Percentiles rank a stretch among this genome's conserved stretches.
Evolutionary conservation across 1,139 yeast genomes (phyloP).

Genomic region (Arxiozyma bovina): DNA sequence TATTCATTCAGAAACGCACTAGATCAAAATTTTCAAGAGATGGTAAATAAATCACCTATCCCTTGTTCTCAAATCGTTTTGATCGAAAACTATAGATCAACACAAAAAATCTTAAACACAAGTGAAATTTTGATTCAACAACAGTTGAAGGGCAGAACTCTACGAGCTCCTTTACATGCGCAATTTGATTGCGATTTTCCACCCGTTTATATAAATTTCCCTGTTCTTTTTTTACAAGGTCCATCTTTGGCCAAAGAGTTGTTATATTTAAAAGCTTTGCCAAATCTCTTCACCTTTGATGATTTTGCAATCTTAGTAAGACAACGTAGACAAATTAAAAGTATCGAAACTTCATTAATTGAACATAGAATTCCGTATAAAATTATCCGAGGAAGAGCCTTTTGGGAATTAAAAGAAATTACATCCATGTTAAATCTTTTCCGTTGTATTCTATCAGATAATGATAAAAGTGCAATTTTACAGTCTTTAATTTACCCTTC

Average conservation of each 20-base stretch:
- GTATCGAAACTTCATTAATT: conserved; percentile 54
- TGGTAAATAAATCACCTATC: conserved; percentile 42
- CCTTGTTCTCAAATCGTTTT: conserved; percentile 38
- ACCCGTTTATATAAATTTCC: conserved; percentile 41
- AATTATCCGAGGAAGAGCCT: conserved; percentile 62
- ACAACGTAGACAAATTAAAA: conserved; percentile 47
- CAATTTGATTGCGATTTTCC: conserved; percentile 37
- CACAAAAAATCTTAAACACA: conserved; percentile 52
- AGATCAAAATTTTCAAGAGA: conserved; percentile 51
- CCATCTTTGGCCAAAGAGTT: conserved; percentile 51
- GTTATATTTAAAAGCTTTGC: conserved; percentile 36
- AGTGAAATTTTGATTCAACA: conserved; percentile 64
- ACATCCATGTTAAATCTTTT: conserved; percentile 54
- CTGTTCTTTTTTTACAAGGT: conserved; percentile 46
- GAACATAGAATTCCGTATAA: conserved; percentile 51
- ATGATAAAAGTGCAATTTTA: conserved; percentile 51
- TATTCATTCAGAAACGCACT: conserved; percentile 83
- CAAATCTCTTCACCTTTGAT: conserved; percentile 36
- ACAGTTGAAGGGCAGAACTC: conserved; percentile 40
- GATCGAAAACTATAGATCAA: conserved; percentile 72
- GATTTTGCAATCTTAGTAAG: conserved; percentile 71
- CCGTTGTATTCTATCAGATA: conserved; percentile 47
- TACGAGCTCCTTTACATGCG: conserved; percentile 37
- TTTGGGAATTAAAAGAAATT: conserved; percentile 74
- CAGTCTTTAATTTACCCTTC: conserved; percentile 54